Conservation (phyloP, 176 grass and related monocot genomes). For the Secale cereale region DNA sequence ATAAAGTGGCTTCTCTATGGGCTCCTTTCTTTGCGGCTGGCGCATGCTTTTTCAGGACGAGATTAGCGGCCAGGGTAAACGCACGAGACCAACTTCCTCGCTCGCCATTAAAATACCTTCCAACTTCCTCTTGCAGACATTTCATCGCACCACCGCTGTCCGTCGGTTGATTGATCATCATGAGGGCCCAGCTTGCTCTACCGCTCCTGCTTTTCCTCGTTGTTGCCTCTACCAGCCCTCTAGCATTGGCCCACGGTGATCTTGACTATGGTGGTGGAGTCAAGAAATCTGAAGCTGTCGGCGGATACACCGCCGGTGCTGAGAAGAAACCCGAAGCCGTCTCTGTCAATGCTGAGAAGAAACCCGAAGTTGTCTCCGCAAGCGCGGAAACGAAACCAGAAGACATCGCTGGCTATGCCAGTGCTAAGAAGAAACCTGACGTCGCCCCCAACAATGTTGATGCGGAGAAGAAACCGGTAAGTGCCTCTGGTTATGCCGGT, state of each 20-base stretch:
- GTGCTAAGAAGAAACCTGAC: background rate
- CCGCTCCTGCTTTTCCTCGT: constrained; percentile 12
- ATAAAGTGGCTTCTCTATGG: too few species aligned
- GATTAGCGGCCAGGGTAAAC: constrained; percentile 17
- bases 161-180: background rate
- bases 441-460: background rate
- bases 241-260: background rate
- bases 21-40: background rate
- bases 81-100: background rate
- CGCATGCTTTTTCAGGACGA: background rate
- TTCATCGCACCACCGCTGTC: background rate
- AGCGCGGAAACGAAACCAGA: background rate
- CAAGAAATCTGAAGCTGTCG: background rate
- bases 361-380: background rate
- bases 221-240: background rate
- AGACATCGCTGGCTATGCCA: background rate
- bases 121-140: background rate
- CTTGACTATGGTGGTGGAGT: background rate
- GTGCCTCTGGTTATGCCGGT: background rate
- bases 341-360: too few species aligned
- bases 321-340: background rate
- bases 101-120: constrained; percentile 16
- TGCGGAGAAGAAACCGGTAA: background rate
- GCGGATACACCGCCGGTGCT: background rate
- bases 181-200: constrained; percentile 18